Evolutionary conservation across 257 asterid genomes (phyloP).

Genomic region (Solanum megistacrolobum): DNA sequence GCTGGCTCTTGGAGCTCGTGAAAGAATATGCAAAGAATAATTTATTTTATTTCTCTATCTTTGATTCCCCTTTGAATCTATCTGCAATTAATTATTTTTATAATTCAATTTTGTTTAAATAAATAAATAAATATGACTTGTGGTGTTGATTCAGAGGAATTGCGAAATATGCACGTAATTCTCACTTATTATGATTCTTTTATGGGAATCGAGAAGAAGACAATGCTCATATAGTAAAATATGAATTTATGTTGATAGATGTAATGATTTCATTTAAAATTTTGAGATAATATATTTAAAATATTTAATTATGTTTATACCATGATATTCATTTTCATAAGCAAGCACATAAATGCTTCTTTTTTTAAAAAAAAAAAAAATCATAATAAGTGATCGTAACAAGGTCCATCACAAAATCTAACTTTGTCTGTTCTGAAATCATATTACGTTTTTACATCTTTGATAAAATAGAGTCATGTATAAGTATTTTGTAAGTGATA

Average conservation of each 20-base stretch:
- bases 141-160: not conserved
- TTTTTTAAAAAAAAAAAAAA: not conserved
- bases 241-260: not conserved
- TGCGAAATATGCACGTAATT: not conserved
- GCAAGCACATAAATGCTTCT: not conserved
- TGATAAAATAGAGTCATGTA: not conserved
- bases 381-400: not conserved
- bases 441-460: not conserved
- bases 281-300: not conserved
- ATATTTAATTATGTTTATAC: not conserved
- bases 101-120: not conserved
- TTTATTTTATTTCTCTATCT: not conserved
- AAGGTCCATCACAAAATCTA: not conserved
- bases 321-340: not conserved
- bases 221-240: not conserved
- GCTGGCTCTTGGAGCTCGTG: conserved; percentile 15
- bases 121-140: not conserved
- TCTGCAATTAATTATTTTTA: not conserved
- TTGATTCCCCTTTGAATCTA: not conserved
- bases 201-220: not conserved
- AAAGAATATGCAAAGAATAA: conserved; percentile 6
- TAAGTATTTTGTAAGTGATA: not conserved
- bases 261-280: not conserved
- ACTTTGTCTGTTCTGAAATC: not conserved
- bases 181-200: not conserved